Evolutionary conservation across 305 asterid genomes (phyloP).

Genomic region (Fraxinus floribunda): DNA sequence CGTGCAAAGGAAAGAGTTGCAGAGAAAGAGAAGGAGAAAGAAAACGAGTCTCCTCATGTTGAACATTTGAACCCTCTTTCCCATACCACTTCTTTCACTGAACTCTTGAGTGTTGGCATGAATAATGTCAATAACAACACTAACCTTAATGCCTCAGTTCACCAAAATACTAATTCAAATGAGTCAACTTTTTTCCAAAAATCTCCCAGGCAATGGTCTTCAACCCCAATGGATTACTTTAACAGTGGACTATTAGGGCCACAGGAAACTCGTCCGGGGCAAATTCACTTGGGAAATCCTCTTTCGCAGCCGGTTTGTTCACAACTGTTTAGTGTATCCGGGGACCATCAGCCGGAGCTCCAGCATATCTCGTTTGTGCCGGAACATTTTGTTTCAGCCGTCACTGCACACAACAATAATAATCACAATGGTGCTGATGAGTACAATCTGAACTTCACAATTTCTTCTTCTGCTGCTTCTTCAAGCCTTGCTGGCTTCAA

Average conservation of each 20-base stretch:
- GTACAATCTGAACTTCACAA: constrained; percentile 47
- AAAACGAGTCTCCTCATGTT: constrained; percentile 21
- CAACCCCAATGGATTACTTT: constrained; percentile 45
- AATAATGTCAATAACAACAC: constrained; percentile 9
- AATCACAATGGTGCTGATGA: constrained; percentile 9
- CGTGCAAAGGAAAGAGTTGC: constrained; percentile 49
- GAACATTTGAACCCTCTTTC: constrained; percentile 23
- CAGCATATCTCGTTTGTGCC: constrained; percentile 36
- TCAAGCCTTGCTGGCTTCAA: constrained; percentile 50
- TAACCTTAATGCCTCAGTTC: constrained; percentile 12
- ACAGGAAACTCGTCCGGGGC: constrained; percentile 30
- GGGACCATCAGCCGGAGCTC: constrained; percentile 31
- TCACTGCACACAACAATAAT: constrained; percentile 11
- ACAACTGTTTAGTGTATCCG: constrained; percentile 29
- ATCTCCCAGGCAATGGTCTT: constrained; percentile 34
- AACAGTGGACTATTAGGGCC: constrained; percentile 34
- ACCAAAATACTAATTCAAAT: constrained; percentile 12
- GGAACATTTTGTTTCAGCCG: constrained; percentile 34
- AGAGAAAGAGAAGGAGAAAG: constrained; percentile 43
- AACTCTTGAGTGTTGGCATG: constrained; percentile 34
- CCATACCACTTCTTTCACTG: constrained; percentile 38
- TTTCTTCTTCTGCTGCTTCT: constrained; percentile 34
- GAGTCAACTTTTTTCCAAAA: constrained; percentile 30
- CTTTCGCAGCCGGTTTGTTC: constrained; percentile 14
- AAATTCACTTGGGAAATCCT: constrained; percentile 32